A percentile compares a stretch with the other conserved stretches of the same genome.
phyloP scores from a whole-genome alignment of 1,284 basidiomycete genomes.

The Stygiomarasmius scandens region DNA sequence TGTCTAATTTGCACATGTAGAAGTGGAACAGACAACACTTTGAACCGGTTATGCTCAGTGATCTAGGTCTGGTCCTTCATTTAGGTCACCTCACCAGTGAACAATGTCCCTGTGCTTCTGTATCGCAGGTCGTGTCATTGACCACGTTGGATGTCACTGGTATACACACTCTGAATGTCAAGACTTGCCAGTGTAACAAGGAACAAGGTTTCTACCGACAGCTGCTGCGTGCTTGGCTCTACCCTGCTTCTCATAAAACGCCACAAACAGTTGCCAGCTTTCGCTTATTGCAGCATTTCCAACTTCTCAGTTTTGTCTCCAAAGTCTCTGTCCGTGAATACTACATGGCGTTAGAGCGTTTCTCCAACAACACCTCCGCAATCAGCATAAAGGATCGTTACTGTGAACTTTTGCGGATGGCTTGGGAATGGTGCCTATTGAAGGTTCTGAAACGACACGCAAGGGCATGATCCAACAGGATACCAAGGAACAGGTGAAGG shows the following conservation, averaged over 20 bases:
- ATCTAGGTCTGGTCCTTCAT: conserved; percentile 10
- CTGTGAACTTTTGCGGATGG: conserved; percentile 9
- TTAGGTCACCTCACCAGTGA: conserved; percentile 7
- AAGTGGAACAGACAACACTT: conserved; percentile 15
- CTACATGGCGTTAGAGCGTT: conserved; percentile 11
- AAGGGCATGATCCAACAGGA: conserved; percentile 15
- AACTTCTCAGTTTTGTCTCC: conserved; percentile 15
- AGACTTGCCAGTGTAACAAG: conserved; percentile 11
- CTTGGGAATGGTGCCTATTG: conserved; percentile 20
- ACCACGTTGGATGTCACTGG: conserved; percentile 11
- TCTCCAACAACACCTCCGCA: conserved; percentile 8
- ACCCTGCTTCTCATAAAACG: conserved; percentile 11
- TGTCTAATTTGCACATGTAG: background rate
- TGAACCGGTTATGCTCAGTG: background rate
- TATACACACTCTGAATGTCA: conserved; percentile 11
- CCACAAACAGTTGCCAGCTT: conserved; percentile 16
- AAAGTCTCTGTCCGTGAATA: conserved; percentile 17
- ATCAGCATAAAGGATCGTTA: conserved; percentile 10
- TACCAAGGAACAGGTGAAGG: conserved; percentile 13
- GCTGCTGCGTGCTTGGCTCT: conserved; percentile 11
- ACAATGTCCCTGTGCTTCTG: background rate
- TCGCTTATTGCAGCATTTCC: conserved; percentile 16
- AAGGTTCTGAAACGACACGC: conserved; percentile 21
- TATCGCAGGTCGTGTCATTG: background rate
- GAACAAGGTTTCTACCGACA: conserved; percentile 8